Base-by-base conservation (phyloP, 2,329 filamentous ascomycete genomes). In the Aspergillus sp. region DNA sequence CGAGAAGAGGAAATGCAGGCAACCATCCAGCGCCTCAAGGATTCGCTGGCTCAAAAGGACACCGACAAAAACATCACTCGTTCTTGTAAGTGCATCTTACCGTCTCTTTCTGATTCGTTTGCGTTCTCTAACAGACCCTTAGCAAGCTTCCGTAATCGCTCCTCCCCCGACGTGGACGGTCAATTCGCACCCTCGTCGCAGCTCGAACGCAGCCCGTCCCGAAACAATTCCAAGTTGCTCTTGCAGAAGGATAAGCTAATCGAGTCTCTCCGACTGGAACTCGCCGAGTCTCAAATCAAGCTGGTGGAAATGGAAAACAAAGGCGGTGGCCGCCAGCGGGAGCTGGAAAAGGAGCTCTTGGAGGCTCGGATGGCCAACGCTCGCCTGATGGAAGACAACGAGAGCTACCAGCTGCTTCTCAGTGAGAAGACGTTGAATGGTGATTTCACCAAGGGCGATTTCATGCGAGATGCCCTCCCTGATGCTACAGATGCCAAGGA, bases 211-310 rank as follows among this genome's bases (percentile, higher is more conserved):
- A 95, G 90, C 79, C 89, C 95, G 64, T 95, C 91, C 32, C 83
- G 88, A 58, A 95, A 89, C 70, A 93, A 88, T 72, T 95, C 91
- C 13, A 95, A 93, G 71, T 79, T 96, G 48, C 82, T 97, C 47
- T 81, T 95, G 62, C 92, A 97, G 71, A 99, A 97, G 72, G 94
- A 99, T 74, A 94, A 95, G 74, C 79, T 96, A 53, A 97, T 99
- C 62, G 93, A 97, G 70, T 90, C 88, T 10, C 79, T 99, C 56
- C 84, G 93, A 51, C 82, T 97, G 22, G 94, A 99, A 70, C 82
- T 99, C 45, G 93, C 94, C 41, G 94, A 97, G 72, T 87, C 90
- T 19, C 92, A 97, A 71, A 95, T 96, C 74, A 96, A 96, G 73
- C 80, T 96, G 22, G 88, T 96, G 24, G 93, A 97, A 72, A 86